Evolutionary conservation across 176 grass and related monocot species (phyloP), one percentile per base, ranked within the genome.

Genomic region (Metroxylon sagu): DNA sequence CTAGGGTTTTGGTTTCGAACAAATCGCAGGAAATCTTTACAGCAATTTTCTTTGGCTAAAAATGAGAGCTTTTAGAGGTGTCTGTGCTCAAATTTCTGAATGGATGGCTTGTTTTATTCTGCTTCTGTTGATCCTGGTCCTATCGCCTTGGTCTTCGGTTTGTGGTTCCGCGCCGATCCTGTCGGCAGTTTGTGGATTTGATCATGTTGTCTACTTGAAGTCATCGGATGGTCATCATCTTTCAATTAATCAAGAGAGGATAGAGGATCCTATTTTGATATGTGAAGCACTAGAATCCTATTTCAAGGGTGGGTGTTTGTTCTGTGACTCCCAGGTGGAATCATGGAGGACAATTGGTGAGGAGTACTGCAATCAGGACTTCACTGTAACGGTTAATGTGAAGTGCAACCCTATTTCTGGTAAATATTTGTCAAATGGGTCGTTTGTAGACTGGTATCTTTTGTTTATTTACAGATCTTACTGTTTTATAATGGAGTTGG

Each of bases 251-350:
- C 70, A 82, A 48, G 68, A 54, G 62, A 64, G 70, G 56, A 71
- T 89, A 48, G 74, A 81, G 19, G 85, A 86, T 60, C 74, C 76
- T 56, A 66, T 56, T 68, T 29, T 81, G 69, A 80, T 75, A 31
- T 98, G 94, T 72, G 53, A 84, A 19, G 82, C 81, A 65, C 69
- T 98, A 19, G 74, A 65, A 19, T 81, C 71, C 18, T 83, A 93
- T 85, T 86, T 81, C 18, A 39, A 14, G 53, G 78, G 57, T 53
- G 75, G 82, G 53, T 98, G 94, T 60, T 66, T 98, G 65, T 64
- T 26, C 25, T 93, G 88, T 28, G 71, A 72, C 29, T 48, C 81
- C 54, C 55, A 63, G 59, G 51, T 74, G 4, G 49, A 67, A 60
- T 51, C 12, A 14, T 85, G 85, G 88, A 77, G 67, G 71, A 64